A percentile compares a stretch with the other conserved stretches of the same genome.
phyloP scores from a whole-genome alignment of 2,329 filamentous ascomycete genomes.

The Myriosclerotinia scirpicola region DNA sequence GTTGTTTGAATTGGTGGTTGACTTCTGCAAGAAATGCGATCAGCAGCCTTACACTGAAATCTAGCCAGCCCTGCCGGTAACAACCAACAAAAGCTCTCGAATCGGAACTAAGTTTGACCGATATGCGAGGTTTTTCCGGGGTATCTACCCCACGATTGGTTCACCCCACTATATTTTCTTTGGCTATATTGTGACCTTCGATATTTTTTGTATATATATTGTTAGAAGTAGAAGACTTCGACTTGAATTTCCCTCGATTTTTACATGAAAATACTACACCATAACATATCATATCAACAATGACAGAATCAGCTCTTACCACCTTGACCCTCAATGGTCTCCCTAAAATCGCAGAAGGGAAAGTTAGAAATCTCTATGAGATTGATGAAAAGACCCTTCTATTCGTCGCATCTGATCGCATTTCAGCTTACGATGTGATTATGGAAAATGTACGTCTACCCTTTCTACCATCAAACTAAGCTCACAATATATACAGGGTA shows the following conservation, averaged over 20 bases:
- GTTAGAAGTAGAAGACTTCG: neutral
- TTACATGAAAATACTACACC: neutral
- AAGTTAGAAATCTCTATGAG: conserved; percentile 80
- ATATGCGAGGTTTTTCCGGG: neutral
- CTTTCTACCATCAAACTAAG: conserved; percentile 41
- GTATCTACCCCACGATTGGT: neutral
- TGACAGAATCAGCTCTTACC: conserved; percentile 16
- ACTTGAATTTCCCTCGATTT: neutral
- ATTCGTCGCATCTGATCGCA: conserved; percentile 84
- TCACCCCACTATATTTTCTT: neutral
- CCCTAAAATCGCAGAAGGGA: conserved; percentile 45
- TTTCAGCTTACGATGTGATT: conserved; percentile 93
- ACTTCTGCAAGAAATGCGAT: conserved; percentile 14
- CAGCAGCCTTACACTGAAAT: conserved; percentile 10
- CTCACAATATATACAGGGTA: conserved; percentile 49
- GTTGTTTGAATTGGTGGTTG: neutral
- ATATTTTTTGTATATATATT: neutral
- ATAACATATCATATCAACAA: neutral
- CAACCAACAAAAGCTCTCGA: neutral
- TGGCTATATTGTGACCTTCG: neutral
- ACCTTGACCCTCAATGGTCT: conserved; percentile 18
- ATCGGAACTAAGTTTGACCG: conserved; percentile 13
- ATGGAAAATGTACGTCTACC: conserved; percentile 68
- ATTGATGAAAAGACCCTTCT: conserved; percentile 70
- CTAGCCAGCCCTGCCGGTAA: conserved; percentile 1